phyloP scores from a whole-genome alignment of 2,329 filamentous ascomycete genomes.

The Xylaria sp. region DNA sequence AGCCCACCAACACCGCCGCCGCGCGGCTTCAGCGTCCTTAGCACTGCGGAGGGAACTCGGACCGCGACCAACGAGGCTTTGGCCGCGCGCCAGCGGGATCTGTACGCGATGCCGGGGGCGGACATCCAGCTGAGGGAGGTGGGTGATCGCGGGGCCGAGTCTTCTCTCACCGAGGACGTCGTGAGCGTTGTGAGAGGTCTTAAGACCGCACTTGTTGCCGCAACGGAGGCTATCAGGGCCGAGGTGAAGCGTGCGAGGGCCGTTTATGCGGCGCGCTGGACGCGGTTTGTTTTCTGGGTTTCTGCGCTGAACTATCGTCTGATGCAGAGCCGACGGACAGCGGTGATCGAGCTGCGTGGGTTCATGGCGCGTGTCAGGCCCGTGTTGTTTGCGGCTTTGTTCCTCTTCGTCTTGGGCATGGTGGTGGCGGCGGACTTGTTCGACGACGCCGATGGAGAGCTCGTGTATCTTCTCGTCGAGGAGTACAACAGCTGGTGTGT shows the following conservation, averaged over 20 bases:
- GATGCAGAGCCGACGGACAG: not conserved
- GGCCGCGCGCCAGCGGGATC: constrained; percentile 2
- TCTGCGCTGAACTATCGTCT: not conserved
- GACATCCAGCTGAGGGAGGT: not conserved
- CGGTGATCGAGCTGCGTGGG: not conserved
- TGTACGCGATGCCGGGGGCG: constrained; percentile 3
- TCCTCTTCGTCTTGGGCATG: not conserved
- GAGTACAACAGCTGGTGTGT: not conserved
- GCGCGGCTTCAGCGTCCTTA: not conserved
- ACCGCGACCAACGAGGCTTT: not conserved
- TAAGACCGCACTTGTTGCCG: too few relatives aligned
- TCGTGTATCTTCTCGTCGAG: not conserved
- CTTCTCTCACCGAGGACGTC: too few relatives aligned
- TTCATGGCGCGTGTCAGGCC: not conserved
- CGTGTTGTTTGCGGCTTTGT: not conserved
- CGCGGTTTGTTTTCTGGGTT: not conserved
- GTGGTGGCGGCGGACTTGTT: not conserved
- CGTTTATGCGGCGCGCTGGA: not conserved
- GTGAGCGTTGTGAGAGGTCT: not conserved
- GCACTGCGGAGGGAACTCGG: constrained; percentile 1
- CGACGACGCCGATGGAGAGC: not conserved
- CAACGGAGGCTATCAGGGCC: not conserved
- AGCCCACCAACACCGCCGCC: not conserved
- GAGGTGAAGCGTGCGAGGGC: not conserved
- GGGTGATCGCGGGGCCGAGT: not conserved